Base-by-base conservation (phyloP, 1,139 yeast species). In the Pichia sp. region DNA sequence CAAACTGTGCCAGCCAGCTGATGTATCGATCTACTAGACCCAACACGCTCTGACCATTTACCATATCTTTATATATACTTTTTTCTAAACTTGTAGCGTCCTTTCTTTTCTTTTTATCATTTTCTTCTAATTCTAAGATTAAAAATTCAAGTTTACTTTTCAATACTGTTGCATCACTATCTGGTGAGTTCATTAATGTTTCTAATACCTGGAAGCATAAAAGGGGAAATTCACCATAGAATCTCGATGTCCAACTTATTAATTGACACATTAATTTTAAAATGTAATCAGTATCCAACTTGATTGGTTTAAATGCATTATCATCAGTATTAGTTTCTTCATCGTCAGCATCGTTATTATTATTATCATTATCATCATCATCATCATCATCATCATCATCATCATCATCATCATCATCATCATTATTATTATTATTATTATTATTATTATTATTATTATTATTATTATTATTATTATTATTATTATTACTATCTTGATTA, bases 191-290 rank as follows among this genome's bases (percentile, higher is more conserved):
- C 24, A 53, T 46, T 22, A 61, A 36, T 4, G 33, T 35, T 27
- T 53, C 46, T 25, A 61, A 46, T 1, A 55, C 56, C 29, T 48
- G 41, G 16, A 58, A 35, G 25, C 58, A 52, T 6, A 54, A 41
- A 3, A 58, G 42, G 4, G 63, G 54, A 32, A 63, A 62, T 37
- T 63, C 66, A 1, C 65, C 65, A 38, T 63, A 63, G 48, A 53
- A 63, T 35, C 66, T 52, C 30, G 59, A 55, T 31, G 55, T 55
- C 63, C 65, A 63, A 46, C 64, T 56, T 31, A 60, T 48, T 24
- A 56, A 44, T 35, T 60, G 56, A 36, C 58, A 53, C 24, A 56
- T 51, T 16, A 59, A 38, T 35, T 54, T 51, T 28, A 62, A 41
- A 11, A 61, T 46, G 40, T 49, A 56, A 27, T 62, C 65, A 8